Evolutionary conservation across 192 early-diverging fungal species (phyloP).

Genomic region (Coemansia sp.): DNA sequence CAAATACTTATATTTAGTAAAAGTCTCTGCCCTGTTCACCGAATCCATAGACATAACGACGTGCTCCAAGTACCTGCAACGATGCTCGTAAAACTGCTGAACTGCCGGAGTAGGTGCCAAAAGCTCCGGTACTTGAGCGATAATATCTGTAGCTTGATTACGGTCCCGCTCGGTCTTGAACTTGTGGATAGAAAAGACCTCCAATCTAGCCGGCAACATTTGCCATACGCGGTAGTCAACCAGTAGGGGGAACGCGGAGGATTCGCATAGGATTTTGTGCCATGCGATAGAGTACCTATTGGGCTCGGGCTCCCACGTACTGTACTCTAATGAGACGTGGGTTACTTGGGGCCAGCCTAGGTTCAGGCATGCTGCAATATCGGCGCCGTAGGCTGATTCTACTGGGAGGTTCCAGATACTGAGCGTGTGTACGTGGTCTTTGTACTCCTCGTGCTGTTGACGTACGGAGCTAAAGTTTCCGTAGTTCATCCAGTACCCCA

Average conservation of each 20-base stretch:
- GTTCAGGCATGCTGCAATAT: slow-evolving; percentile 45
- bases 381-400: slow-evolving; percentile 52
- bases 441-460: slow-evolving; percentile 49
- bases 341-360: slow-evolving; percentile 48
- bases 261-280: slow-evolving; percentile 53
- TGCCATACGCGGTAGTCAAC: slow-evolving; percentile 56
- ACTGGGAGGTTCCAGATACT: slow-evolving; percentile 55
- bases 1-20: slow-evolving; percentile 57
- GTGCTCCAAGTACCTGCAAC: slow-evolving; percentile 51
- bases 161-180: slow-evolving; percentile 50
- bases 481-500: slow-evolving; percentile 58
- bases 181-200: slow-evolving; percentile 55
- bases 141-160: slow-evolving; percentile 55
- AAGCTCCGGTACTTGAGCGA: slow-evolving; percentile 51
- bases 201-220: slow-evolving; percentile 51
- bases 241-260: slow-evolving; percentile 28
- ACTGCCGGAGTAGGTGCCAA: slow-evolving; percentile 46
- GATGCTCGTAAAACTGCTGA: slow-evolving; percentile 57
- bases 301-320: slow-evolving; percentile 56
- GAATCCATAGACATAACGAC: slow-evolving; percentile 58
- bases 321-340: slow-evolving; percentile 54
- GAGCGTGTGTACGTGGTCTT: slow-evolving; percentile 45
- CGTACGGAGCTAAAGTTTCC: slow-evolving; percentile 51
- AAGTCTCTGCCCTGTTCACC: slow-evolving; percentile 55
- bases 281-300: slow-evolving; percentile 50